These are phyloP conservation scores for Penstemon newberryi DNA, from an alignment of 257 asterid genomes.

Conservation along the genomic window DNA sequence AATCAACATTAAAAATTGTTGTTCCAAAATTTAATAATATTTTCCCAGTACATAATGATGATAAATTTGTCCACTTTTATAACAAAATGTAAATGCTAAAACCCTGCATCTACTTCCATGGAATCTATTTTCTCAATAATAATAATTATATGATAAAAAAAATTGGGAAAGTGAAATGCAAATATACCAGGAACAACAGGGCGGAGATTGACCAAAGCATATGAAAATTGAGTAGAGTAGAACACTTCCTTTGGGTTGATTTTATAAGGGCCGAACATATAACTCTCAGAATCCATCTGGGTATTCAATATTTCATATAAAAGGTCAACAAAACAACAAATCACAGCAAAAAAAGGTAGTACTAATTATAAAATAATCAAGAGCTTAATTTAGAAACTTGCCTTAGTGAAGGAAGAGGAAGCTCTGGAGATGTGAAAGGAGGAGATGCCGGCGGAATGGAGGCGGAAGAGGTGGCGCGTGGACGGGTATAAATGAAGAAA, in stretches of 20 bases:
- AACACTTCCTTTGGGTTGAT: constrained; percentile 69
- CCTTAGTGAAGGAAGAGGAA: constrained; percentile 33
- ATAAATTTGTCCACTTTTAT: too few relatives aligned
- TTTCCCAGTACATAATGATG: too few relatives aligned
- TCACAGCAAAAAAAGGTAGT: neutral
- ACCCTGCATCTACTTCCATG: too few relatives aligned
- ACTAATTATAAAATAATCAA: neutral
- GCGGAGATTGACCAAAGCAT: constrained; percentile 83
- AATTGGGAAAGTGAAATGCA: neutral
- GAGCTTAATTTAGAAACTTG: constrained; percentile 4
- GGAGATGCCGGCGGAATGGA: constrained; percentile 24
- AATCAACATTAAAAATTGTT: too few relatives aligned
- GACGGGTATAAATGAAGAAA: constrained; percentile 22
- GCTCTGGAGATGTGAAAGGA: constrained; percentile 8
- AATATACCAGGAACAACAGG: constrained; percentile 78
- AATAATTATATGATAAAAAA: neutral
- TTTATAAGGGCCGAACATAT: constrained; percentile 68
- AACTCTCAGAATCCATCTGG: constrained; percentile 65
- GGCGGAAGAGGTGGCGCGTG: constrained; percentile 18
- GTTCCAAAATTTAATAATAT: too few relatives aligned
- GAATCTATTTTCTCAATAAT: too few relatives aligned
- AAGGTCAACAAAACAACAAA: neutral
- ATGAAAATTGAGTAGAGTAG: constrained; percentile 65
- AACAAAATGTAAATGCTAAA: too few relatives aligned
- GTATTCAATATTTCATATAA: constrained; percentile 15